Evolutionary conservation across 2,329 filamentous ascomycete genomes (phyloP).

Genomic region (Myriosclerotinia curreyana): DNA sequence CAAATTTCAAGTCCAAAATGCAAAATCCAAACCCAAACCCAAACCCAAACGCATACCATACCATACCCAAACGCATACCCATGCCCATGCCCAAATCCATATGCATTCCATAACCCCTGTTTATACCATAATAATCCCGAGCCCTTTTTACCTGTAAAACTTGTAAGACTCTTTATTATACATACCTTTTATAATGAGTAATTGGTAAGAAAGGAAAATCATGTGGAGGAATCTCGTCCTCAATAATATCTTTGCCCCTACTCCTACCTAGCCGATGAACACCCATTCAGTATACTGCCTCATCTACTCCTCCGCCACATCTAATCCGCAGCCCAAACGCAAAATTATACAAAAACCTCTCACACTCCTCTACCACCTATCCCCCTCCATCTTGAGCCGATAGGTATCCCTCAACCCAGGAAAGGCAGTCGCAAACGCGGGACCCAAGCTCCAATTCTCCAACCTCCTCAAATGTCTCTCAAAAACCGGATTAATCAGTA

Average conservation of each 20-base stretch:
- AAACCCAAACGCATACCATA: no score
- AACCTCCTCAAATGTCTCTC: conserved; percentile 72
- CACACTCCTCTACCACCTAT: conserved; percentile 24
- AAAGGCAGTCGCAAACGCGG: conserved; percentile 62
- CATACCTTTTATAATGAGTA: not conserved
- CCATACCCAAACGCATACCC: no score
- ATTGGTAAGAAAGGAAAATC: not conserved
- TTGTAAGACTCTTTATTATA: not conserved
- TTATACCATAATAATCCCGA: not conserved
- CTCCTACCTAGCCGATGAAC: not conserved
- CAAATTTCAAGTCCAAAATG: no score
- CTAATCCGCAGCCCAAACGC: not conserved
- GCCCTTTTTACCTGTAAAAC: not conserved
- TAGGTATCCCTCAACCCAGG: conserved; percentile 53
- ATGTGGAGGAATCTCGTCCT: not conserved
- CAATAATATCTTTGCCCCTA: not conserved
- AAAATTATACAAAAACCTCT: not conserved
- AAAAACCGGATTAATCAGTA: conserved; percentile 83
- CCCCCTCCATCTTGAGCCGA: conserved; percentile 35
- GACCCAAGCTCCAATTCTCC: conserved; percentile 79
- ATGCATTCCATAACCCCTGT: not conserved
- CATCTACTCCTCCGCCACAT: not conserved
- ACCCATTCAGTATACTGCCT: not conserved
- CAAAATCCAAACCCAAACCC: no score
- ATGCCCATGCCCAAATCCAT: not conserved